Evolutionary conservation across 2,329 filamentous ascomycete species (phyloP).

Genomic region (Lasiodiplodia citricola): DNA sequence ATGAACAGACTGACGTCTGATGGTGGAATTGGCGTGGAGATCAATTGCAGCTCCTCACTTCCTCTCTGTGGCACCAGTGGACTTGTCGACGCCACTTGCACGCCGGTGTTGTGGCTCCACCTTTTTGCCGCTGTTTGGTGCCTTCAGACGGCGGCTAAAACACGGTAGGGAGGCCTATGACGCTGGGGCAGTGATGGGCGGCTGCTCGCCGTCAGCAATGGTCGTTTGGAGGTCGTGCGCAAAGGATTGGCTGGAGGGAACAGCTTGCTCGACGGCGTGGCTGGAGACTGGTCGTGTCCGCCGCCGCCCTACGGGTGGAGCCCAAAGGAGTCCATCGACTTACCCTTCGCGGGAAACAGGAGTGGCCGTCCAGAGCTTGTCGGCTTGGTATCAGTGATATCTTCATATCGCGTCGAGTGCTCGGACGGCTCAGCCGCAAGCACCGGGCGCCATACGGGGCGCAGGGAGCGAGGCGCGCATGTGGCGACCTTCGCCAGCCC

Average conservation of each 20-base stretch:
- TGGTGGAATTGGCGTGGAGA: neutral
- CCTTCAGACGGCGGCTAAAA: conserved; percentile 18
- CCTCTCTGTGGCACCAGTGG: conserved; percentile 7
- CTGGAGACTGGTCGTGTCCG: neutral
- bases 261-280: conserved; percentile 2
- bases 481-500: conserved; percentile 20
- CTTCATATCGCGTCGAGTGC: conserved; percentile 16
- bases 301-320: conserved; percentile 19
- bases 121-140: conserved; percentile 15
- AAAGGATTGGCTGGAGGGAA: conserved; percentile 10
- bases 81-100: conserved; percentile 13
- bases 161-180: conserved; percentile 8
- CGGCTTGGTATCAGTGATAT: conserved; percentile 3
- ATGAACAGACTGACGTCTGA: conserved; percentile 1
- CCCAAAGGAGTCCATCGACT: conserved; percentile 14
- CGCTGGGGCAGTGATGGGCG: conserved; percentile 5
- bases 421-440: conserved; percentile 8
- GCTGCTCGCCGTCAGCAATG: neutral
- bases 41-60: conserved; percentile 21
- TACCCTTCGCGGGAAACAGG: conserved; percentile 18
- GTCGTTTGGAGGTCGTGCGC: conserved; percentile 9
- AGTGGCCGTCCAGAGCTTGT: conserved; percentile 4
- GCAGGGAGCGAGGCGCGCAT: conserved; percentile 17
- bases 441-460: conserved; percentile 17
- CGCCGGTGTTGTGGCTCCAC: conserved; percentile 9